Conservation (phyloP, 2,329 filamentous ascomycete genomes). For the Colletotrichum lindemuthianum region DNA sequence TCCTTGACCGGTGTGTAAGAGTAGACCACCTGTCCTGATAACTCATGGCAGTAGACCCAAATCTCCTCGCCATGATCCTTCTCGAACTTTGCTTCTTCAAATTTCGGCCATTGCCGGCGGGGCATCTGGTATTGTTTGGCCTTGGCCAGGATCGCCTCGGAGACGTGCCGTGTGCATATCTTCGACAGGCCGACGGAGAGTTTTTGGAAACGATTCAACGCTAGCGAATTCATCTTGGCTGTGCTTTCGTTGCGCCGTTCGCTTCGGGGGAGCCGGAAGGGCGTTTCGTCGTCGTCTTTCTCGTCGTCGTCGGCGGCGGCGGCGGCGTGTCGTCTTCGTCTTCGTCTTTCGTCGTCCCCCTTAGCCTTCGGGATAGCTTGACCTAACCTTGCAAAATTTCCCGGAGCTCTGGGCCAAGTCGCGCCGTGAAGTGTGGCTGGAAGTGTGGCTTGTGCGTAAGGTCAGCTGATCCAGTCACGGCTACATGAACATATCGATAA, state of each 20-base stretch:
- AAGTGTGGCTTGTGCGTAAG: conserved; percentile 17
- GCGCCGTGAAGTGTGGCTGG: conserved; percentile 7
- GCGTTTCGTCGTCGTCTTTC: conserved; percentile 15
- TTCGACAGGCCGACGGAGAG: conserved; percentile 53
- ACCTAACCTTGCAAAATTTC: conserved; percentile 36
- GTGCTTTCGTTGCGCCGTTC: too few relatives aligned
- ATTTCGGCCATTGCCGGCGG: too few relatives aligned
- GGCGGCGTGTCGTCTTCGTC: conserved; percentile 7
- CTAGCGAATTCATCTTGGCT: conserved; percentile 50
- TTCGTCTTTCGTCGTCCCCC: conserved; percentile 27
- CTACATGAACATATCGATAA: conserved; percentile 4
- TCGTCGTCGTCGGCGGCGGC: conserved; percentile 23
- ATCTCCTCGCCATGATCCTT: conserved; percentile 66
- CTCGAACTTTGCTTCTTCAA: conserved; percentile 37
- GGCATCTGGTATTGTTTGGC: too few relatives aligned
- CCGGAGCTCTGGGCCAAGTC: conserved; percentile 30
- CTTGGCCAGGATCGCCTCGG: conserved; percentile 3
- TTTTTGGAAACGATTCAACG: conserved; percentile 49
- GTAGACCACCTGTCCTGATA: conserved; percentile 63
- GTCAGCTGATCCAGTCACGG: conserved; percentile 25
- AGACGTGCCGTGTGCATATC: conserved; percentile 53
- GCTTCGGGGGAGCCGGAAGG: too few relatives aligned
- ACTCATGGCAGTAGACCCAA: conserved; percentile 64
- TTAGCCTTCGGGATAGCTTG: conserved; percentile 5
- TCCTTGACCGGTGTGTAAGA: conserved; percentile 52